These are phyloP conservation scores for Hordeum marinum DNA, from an alignment of 176 grass and related monocot genomes.

Conservation along the genomic window DNA sequence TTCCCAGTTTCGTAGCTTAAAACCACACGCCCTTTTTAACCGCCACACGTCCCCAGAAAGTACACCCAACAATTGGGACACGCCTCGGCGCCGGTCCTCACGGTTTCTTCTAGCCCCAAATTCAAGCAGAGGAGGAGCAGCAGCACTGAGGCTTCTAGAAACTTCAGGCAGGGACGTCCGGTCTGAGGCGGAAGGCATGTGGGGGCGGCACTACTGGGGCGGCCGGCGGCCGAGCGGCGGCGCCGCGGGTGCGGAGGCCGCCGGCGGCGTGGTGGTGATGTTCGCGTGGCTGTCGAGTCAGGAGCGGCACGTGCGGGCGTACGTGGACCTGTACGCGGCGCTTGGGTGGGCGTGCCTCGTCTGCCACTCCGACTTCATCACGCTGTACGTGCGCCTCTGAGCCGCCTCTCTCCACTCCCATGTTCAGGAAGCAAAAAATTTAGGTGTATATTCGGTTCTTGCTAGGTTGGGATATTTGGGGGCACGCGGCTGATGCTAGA, in stretches of 20 bases:
- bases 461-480: background rate
- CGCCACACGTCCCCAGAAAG: slow-evolving; percentile 28
- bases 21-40: background rate
- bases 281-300: slow-evolving; percentile 93
- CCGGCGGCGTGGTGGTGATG: slow-evolving; percentile 82
- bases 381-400: slow-evolving; percentile 33
- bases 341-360: slow-evolving; percentile 75
- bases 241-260: background rate
- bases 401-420: background rate
- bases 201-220: slow-evolving; percentile 90
- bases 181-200: slow-evolving; percentile 26
- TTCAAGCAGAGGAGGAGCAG: background rate
- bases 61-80: slow-evolving; percentile 5
- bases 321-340: slow-evolving; percentile 69
- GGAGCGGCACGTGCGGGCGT: slow-evolving; percentile 68
- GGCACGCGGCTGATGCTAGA: no score
- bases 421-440: background rate
- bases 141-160: background rate
- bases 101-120: background rate
- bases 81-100: background rate
- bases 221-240: slow-evolving; percentile 24
- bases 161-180: background rate
- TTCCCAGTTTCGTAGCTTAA: no score
- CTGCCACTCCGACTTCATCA: slow-evolving; percentile 86
- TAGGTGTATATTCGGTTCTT: background rate